Evolutionary conservation across 2,329 filamentous ascomycete genomes (phyloP).

Genomic region (Penicillium nordicum): DNA sequence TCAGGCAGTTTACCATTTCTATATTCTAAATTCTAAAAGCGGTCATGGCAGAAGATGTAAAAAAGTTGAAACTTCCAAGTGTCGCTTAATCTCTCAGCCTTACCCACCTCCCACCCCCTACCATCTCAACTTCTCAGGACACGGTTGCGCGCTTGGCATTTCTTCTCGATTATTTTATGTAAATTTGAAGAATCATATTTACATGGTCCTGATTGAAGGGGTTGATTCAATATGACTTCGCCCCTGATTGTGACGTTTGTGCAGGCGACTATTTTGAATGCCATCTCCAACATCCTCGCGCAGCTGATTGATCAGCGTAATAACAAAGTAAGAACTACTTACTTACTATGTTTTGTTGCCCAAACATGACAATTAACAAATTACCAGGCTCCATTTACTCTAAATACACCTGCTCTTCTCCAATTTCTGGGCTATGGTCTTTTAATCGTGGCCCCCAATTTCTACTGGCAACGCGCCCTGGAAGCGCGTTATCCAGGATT

Average conservation of each 20-base stretch:
- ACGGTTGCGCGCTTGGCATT: conserved; percentile 24
- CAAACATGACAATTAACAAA: conserved; percentile 6
- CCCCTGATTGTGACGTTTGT: conserved; percentile 35
- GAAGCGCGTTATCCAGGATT: conserved; percentile 71
- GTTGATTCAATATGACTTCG: conserved; percentile 22
- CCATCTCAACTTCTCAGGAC: conserved; percentile 14
- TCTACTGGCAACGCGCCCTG: conserved; percentile 78
- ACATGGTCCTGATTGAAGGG: conserved; percentile 8
- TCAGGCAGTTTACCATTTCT: background rate
- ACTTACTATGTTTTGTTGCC: background rate
- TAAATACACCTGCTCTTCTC: conserved; percentile 66
- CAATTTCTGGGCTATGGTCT: conserved; percentile 74
- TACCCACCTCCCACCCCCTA: background rate
- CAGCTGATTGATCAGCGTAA: conserved; percentile 39
- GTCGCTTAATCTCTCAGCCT: conserved; percentile 2
- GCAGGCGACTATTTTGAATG: conserved; percentile 39
- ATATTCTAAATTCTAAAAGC: background rate
- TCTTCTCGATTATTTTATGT: background rate
- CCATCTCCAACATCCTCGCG: conserved; percentile 38
- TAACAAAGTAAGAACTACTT: conserved; percentile 26
- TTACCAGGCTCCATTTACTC: conserved; percentile 53
- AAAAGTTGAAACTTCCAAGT: background rate
- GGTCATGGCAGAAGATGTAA: background rate
- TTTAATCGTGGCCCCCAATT: conserved; percentile 76
- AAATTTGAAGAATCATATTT: background rate